Percentiles rank a stretch among this genome's conserved stretches.
These are phyloP conservation scores for Pseudotulostoma volvatum DNA, from an alignment of 495 filamentous ascomycete genomes.

Conservation along the genomic window DNA sequence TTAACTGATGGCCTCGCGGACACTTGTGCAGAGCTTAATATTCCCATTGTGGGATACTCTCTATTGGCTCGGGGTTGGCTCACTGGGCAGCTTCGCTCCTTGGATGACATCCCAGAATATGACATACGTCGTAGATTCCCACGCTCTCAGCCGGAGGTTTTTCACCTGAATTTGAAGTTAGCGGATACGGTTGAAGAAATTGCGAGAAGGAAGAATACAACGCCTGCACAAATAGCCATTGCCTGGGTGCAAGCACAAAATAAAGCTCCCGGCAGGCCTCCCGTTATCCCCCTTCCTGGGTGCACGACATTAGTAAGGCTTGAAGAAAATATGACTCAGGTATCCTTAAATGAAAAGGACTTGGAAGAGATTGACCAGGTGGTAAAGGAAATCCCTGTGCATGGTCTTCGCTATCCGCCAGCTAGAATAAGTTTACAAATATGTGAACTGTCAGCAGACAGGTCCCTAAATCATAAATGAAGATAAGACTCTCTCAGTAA, in stretches of 20 bases:
- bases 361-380: slow-evolving; percentile 30
- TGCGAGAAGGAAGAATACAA: slow-evolving; percentile 31
- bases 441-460: no score
- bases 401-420: slow-evolving; percentile 1
- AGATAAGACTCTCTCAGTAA: no score
- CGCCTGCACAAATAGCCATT: slow-evolving; percentile 33
- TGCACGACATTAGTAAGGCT: slow-evolving; percentile 34
- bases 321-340: slow-evolving; percentile 30
- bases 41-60: slow-evolving; percentile 42
- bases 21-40: slow-evolving; percentile 45
- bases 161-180: slow-evolving; percentile 32
- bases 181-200: slow-evolving; percentile 25
- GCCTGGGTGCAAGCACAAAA: slow-evolving; percentile 44
- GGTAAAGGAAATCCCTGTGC: not conserved
- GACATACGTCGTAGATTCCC: slow-evolving; percentile 41
- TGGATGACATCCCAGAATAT: slow-evolving; percentile 27
- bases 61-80: slow-evolving; percentile 46
- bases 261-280: slow-evolving; percentile 23
- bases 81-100: slow-evolving; percentile 26
- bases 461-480: no score
- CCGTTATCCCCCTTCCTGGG: slow-evolving; percentile 62
- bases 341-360: slow-evolving; percentile 32
- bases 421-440: no score
- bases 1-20: slow-evolving; percentile 31
- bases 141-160: slow-evolving; percentile 34